Evolutionary conservation across 257 asterid species (phyloP), one percentile per base, ranked within the genome.

Genomic region (Eucommia ulmoides): DNA sequence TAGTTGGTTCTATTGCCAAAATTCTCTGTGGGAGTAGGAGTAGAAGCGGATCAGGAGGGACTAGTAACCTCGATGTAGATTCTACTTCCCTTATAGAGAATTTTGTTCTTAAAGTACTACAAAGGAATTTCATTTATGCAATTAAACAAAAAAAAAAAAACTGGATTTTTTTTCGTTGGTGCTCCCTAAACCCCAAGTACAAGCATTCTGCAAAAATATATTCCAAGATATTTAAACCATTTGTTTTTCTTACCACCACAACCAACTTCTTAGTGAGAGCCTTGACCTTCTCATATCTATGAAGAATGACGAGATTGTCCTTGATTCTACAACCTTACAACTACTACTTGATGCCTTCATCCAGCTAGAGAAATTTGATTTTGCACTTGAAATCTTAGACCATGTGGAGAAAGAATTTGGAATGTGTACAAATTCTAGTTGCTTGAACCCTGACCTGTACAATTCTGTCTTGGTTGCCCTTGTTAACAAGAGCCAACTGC

Each of bases 161-260:
- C 54, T 89, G 55, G 82, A 69, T n/a, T 8, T 89, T 89, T 63
- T 88, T 88, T 71, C 61, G 51, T 19, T 84, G 95, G 93, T 80
- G 89, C 61, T 78, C 88, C 15, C 57, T 67, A 18, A 76, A 74
- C 69, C 83, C 64, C 42, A 67, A 70, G 54, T 78, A 68, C 85
- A 76, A 69, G 56, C 97, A 84, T 80, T 65, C 93, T 24, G 65
- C 56, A 26, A 50, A 59, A 64, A 63, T 93, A 2, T 85, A 86
- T 57, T 63, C 76, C 17, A 88, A 79, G 59, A 77, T 86, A 66
- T 61, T 85, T 57, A 72, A 56, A 65, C 68, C 69, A 55, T 29
- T 89, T 29, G 38, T 12, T 29, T 29, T 29, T 5, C 50, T n/a
- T 80, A 80, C 33, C 44, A 45, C 41, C 19, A 58, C 33, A 73